Evolutionary conservation across 306 rosid genomes (phyloP).

Genomic region (Cucurbita pepo): DNA sequence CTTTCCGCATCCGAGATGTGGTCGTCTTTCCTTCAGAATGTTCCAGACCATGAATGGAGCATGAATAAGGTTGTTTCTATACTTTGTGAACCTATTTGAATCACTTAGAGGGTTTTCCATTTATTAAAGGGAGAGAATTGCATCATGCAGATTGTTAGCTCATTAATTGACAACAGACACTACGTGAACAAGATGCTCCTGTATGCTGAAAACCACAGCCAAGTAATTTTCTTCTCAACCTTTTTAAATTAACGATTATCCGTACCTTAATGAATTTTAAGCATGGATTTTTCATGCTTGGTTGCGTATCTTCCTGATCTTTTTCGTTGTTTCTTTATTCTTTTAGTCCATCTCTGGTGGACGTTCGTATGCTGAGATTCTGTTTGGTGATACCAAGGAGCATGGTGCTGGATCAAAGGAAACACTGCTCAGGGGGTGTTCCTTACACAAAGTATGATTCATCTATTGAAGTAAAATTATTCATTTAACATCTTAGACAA

Average conservation of each 20-base stretch:
- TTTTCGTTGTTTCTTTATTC: slow-evolving; percentile 9
- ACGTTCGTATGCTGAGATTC: slow-evolving; percentile 70
- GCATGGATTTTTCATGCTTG: background rate
- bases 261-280: background rate
- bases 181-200: slow-evolving; percentile 58
- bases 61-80: slow-evolving; percentile 63
- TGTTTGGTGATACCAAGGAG: slow-evolving; percentile 50
- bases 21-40: slow-evolving; percentile 62
- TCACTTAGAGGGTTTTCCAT: slow-evolving; percentile 3
- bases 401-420: slow-evolving; percentile 27
- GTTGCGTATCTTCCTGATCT: background rate
- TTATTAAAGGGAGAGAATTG: background rate
- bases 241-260: background rate
- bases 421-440: slow-evolving; percentile 60
- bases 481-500: slow-evolving; percentile 2
- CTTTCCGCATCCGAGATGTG: slow-evolving; percentile 77
- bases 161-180: slow-evolving; percentile 47
- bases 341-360: slow-evolving; percentile 81
- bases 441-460: slow-evolving; percentile 71
- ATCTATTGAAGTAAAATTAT: background rate
- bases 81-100: background rate
- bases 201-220: slow-evolving; percentile 87
- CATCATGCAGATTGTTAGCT: slow-evolving; percentile 50
- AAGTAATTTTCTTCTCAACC: slow-evolving; percentile 26
- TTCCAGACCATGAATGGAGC: slow-evolving; percentile 79